Evolutionary conservation across 2,329 filamentous ascomycete species (phyloP).

Genomic region (Colletotrichum limetticola): DNA sequence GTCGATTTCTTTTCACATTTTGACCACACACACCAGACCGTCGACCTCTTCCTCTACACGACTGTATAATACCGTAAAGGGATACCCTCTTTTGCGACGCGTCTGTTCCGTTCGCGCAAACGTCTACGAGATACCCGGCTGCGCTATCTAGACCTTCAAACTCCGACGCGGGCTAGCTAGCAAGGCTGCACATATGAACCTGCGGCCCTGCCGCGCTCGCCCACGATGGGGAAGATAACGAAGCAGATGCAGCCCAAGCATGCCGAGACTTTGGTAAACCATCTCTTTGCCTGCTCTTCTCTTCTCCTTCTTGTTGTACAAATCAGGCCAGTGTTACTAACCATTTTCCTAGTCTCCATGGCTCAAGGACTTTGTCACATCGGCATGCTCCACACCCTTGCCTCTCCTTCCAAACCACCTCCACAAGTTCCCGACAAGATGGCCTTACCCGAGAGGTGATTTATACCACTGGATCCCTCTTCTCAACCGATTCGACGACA

Average conservation of each 20-base stretch:
- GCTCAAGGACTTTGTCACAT: conserved; percentile 82
- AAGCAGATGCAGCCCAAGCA: conserved; percentile 76
- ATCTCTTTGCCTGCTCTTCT: conserved; percentile 1
- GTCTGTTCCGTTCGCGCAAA: conserved; percentile 27
- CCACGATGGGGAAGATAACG: conserved; percentile 75
- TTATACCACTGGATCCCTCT: conserved; percentile 98
- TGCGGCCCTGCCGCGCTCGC: conserved; percentile 69
- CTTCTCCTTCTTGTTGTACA: conserved; percentile 6
- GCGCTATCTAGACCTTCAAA: conserved; percentile 21
- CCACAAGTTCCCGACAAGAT: conserved; percentile 83
- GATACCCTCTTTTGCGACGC: background rate
- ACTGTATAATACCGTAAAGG: background rate
- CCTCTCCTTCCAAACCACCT: conserved; percentile 82
- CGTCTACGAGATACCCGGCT: conserved; percentile 11
- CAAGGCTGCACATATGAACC: conserved; percentile 43
- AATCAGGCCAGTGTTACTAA: conserved; percentile 16
- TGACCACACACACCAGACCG: background rate
- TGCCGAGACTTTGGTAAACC: conserved; percentile 72
- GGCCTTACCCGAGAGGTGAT: conserved; percentile 96
- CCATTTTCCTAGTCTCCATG: conserved; percentile 78
- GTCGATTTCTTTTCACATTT: conserved; percentile 5
- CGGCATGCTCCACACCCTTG: conserved; percentile 75
- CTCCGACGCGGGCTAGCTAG: conserved; percentile 29
- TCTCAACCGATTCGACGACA: conserved; percentile 90
- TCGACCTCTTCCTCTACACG: background rate